These are phyloP conservation scores for Boletus bicolor DNA, from an alignment of 768 basidiomycete species.

Conservation along the genomic window DNA sequence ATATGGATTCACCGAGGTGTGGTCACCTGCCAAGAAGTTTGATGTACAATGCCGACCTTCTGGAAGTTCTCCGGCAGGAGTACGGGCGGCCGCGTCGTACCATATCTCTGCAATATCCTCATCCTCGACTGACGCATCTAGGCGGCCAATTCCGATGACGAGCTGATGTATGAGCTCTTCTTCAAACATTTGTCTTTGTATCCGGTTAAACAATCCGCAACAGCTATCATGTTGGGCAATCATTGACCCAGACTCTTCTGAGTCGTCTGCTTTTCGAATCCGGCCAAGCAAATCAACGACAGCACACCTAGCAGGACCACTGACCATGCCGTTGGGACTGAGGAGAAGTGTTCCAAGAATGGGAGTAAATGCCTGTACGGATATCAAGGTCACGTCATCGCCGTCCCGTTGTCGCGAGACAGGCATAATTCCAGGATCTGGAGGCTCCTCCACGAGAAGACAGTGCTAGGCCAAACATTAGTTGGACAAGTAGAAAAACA, in stretches of 20 bases:
- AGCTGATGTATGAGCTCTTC: slow-evolving; percentile 82
- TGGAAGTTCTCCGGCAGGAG: slow-evolving; percentile 30
- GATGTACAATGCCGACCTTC: slow-evolving; percentile 15
- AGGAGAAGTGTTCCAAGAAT: slow-evolving; percentile 87
- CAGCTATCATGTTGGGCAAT: slow-evolving; percentile 31
- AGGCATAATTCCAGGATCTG: slow-evolving; percentile 14
- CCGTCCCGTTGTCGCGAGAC: slow-evolving; percentile 12
- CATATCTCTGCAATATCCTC: slow-evolving; percentile 38
- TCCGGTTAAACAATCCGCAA: slow-evolving; percentile 47
- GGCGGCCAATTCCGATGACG: slow-evolving; percentile 83
- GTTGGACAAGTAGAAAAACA: slow-evolving; percentile 1
- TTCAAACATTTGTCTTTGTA: slow-evolving; percentile 66
- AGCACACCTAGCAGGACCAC: slow-evolving; percentile 67
- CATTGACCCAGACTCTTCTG: slow-evolving; percentile 34
- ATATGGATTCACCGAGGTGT: slow-evolving; percentile 44
- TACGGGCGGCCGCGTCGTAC: slow-evolving; percentile 31
- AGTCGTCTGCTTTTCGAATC: slow-evolving; percentile 58
- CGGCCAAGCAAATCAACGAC: slow-evolving; percentile 76
- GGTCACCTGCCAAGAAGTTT: slow-evolving; percentile 5
- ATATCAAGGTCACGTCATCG: slow-evolving; percentile 45
- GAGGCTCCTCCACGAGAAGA: slow-evolving; percentile 52
- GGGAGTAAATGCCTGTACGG: slow-evolving; percentile 86
- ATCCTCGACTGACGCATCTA: slow-evolving; percentile 42
- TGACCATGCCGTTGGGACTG: slow-evolving; percentile 70
- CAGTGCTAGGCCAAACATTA: slow-evolving; percentile 49